A percentile compares a stretch with the other conserved stretches of the same genome.
Conservation (phyloP, 805 yeast genomes). For the Spathaspora girioi region DNA sequence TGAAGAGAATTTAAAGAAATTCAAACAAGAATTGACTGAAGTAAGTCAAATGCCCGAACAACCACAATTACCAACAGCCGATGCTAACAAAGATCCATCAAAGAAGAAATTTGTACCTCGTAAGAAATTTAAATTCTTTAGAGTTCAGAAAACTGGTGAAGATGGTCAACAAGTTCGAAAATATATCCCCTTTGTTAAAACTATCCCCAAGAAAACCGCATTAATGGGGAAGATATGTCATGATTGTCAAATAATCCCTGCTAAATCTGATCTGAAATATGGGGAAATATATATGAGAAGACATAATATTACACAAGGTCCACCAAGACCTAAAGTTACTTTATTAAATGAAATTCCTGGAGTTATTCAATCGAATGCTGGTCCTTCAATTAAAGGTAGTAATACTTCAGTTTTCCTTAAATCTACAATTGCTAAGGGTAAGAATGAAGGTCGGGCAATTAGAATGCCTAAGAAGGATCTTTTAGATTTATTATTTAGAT, state of each 20-base stretch:
- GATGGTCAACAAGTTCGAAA: conserved; percentile 27
- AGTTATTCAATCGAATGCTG: conserved; percentile 80
- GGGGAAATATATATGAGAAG: conserved; percentile 49
- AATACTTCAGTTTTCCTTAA: conserved; percentile 66
- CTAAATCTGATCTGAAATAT: conserved; percentile 69
- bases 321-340: conserved; percentile 61
- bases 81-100: not conserved
- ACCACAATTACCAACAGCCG: conserved; percentile 38
- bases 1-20: conserved; percentile 73
- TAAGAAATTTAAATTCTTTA: conserved; percentile 20
- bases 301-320: conserved; percentile 48
- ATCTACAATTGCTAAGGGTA: conserved; percentile 37
- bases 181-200: conserved; percentile 76
- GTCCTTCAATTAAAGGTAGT: conserved; percentile 72
- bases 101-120: conserved; percentile 10
- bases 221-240: conserved; percentile 85
- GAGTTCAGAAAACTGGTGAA: conserved; percentile 29
- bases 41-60: conserved; percentile 51
- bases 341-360: conserved; percentile 81
- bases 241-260: conserved; percentile 86
- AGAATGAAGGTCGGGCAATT: conserved; percentile 78
- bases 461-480: conserved; percentile 92
- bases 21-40: conserved; percentile 48
- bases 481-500: conserved; percentile 78
- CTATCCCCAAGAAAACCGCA: conserved; percentile 85